phyloP scores from a whole-genome alignment of 2,329 filamentous ascomycete species.

The Aureobasidium sp. region DNA sequence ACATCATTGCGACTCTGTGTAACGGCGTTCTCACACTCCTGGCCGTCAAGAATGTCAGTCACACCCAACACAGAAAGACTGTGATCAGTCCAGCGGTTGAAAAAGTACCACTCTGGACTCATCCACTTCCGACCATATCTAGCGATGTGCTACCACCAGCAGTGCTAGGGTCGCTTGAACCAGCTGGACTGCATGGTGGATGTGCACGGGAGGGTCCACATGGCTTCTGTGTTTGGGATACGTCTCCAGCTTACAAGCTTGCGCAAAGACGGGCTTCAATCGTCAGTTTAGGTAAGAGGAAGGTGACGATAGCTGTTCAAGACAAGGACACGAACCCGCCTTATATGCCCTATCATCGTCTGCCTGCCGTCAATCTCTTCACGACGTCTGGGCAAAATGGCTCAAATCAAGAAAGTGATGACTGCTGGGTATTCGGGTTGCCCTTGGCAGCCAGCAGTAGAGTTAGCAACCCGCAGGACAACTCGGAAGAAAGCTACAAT shows the following conservation, averaged over 20 bases:
- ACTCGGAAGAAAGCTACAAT: background rate
- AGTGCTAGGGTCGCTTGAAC: constrained; percentile 17
- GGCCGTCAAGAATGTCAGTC: constrained; percentile 46
- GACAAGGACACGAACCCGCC: constrained; percentile 86
- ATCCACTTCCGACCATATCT: constrained; percentile 18
- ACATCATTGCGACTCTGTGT: constrained; percentile 58
- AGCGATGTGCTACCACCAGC: constrained; percentile 16
- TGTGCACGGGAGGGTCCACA: constrained; percentile 28
- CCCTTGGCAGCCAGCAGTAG: constrained; percentile 1
- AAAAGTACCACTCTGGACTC: constrained; percentile 17
- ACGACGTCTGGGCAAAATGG: constrained; percentile 44
- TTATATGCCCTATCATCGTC: constrained; percentile 93
- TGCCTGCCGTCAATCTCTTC: constrained; percentile 72
- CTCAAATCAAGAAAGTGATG: background rate
- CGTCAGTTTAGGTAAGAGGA: background rate
- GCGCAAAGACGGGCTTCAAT: background rate
- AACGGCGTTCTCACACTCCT: constrained; percentile 62
- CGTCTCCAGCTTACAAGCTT: background rate
- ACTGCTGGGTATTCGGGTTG: constrained; percentile 9
- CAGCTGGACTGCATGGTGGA: constrained; percentile 17
- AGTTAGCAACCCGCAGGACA: constrained; percentile 9
- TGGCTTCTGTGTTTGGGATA: constrained; percentile 35
- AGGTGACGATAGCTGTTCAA: constrained; percentile 49
- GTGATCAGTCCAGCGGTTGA: constrained; percentile 38
- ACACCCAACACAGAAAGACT: constrained; percentile 38